phyloP scores from a whole-genome alignment of 1,284 basidiomycete species.

The Papiliotrema terrestris region DNA sequence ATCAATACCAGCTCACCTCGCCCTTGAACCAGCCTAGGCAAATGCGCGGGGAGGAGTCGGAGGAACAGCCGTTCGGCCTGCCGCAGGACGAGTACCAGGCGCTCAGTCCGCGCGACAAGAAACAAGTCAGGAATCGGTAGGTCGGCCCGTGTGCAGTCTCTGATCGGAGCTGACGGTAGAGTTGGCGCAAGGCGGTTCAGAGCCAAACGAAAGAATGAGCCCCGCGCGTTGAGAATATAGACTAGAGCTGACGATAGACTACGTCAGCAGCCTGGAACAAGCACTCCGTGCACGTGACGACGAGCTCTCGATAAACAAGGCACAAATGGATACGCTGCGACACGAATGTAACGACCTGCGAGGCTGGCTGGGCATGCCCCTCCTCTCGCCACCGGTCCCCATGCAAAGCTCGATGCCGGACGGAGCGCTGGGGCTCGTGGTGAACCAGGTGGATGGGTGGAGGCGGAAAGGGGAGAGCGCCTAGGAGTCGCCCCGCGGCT shows the following conservation, averaged over 20 bases:
- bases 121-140: conserved; percentile 42
- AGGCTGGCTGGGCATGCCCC: conserved; percentile 20
- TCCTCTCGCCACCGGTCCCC: conserved; percentile 4
- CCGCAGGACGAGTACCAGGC: conserved; percentile 44
- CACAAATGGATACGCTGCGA: conserved; percentile 22
- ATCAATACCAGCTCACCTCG: conserved; percentile 9
- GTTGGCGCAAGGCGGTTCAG: conserved; percentile 42
- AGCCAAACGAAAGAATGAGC: conserved; percentile 42
- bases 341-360: conserved; percentile 35
- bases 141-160: background rate
- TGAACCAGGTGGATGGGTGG: background rate
- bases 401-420: background rate
- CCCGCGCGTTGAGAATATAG: background rate
- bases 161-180: conserved; percentile 4
- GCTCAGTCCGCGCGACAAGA: conserved; percentile 42
- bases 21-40: conserved; percentile 4
- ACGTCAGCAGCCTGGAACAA: conserved; percentile 24
- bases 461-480: background rate
- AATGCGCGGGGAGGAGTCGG: conserved; percentile 2
- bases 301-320: conserved; percentile 16
- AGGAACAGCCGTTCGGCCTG: conserved; percentile 44
- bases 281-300: conserved; percentile 16
- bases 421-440: conserved; percentile 13
- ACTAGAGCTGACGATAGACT: conserved; percentile 16
- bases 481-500: background rate